Percentiles rank a stretch among this genome's conserved stretches.
phyloP scores from a whole-genome alignment of 352 stramenopile genomes.

The Ophiocytium majus region DNA sequence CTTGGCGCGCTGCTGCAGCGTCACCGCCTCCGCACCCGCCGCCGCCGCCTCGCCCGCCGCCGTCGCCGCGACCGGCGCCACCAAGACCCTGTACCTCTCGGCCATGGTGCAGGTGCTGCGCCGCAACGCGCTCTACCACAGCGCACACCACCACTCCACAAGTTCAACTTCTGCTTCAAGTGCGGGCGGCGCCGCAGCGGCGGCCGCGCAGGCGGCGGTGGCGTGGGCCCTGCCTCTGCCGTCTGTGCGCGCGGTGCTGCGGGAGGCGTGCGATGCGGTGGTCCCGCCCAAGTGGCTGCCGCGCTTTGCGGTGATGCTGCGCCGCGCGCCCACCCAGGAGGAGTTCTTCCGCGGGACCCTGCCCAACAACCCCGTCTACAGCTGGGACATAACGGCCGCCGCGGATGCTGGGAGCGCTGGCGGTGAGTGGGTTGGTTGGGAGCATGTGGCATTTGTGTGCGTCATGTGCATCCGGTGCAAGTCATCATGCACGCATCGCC shows the following conservation, averaged over 20 bases:
- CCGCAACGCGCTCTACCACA: slow-evolving; percentile 20
- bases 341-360: slow-evolving; percentile 52
- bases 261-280: slow-evolving; percentile 45
- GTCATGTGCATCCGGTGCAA: too few relatives aligned
- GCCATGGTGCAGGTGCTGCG: slow-evolving; percentile 31
- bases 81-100: slow-evolving; percentile 29
- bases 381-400: slow-evolving; percentile 32
- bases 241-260: slow-evolving; percentile 30
- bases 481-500: too few relatives aligned
- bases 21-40: background rate
- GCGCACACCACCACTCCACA: background rate
- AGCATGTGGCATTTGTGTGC: too few relatives aligned
- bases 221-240: slow-evolving; percentile 19
- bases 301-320: slow-evolving; percentile 47
- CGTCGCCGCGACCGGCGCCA: slow-evolving; percentile 3
- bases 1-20: background rate
- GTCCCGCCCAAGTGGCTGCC: slow-evolving; percentile 38
- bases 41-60: background rate
- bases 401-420: slow-evolving; percentile 2
- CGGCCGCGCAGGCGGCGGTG: background rate
- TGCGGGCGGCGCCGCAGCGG: background rate
- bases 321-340: slow-evolving; percentile 50
- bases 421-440: background rate
- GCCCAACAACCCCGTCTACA: slow-evolving; percentile 50
- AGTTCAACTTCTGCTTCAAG: background rate